A percentile compares a stretch with the other conserved stretches of the same genome.
Evolutionary conservation across 768 basidiomycete genomes (phyloP).

Genomic region (Mrakia frigida): DNA sequence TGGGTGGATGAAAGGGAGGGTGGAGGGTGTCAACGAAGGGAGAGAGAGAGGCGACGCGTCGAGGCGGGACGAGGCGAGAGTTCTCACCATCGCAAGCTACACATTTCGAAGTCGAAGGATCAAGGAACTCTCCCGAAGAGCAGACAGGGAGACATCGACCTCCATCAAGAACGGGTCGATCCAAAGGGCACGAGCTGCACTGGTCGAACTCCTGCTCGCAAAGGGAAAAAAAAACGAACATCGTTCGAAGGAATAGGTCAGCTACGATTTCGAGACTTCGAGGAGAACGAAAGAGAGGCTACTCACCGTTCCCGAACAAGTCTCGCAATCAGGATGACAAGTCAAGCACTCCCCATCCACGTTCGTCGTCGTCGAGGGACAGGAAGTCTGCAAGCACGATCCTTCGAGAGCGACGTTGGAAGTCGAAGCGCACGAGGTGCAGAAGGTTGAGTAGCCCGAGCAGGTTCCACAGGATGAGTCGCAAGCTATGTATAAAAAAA

Average conservation of each 20-base stretch:
- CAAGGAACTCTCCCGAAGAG: conserved; percentile 65
- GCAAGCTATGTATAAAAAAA: conserved; percentile 51
- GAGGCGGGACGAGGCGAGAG: background rate
- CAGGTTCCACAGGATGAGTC: conserved; percentile 70
- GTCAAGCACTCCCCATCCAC: conserved; percentile 62
- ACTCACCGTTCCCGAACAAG: conserved; percentile 60
- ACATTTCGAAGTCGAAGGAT: conserved; percentile 59
- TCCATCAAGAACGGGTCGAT: conserved; percentile 62
- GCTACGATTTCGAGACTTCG: background rate
- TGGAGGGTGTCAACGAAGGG: background rate
- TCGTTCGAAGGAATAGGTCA: no score
- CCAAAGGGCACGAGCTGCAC: conserved; percentile 64
- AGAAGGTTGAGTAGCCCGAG: conserved; percentile 60
- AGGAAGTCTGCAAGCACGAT: conserved; percentile 62
- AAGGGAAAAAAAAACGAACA: background rate
- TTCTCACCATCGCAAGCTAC: conserved; percentile 56
- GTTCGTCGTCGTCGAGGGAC: conserved; percentile 66
- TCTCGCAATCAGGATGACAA: conserved; percentile 81
- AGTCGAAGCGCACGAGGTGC: conserved; percentile 59
- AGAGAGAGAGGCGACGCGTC: background rate
- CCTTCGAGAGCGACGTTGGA: conserved; percentile 64
- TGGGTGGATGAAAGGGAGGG: background rate
- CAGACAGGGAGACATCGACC: conserved; percentile 77
- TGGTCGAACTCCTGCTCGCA: conserved; percentile 60
- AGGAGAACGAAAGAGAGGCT: no score